phyloP scores from a whole-genome alignment of 345 rosid species.

The Citrus australasica region DNA sequence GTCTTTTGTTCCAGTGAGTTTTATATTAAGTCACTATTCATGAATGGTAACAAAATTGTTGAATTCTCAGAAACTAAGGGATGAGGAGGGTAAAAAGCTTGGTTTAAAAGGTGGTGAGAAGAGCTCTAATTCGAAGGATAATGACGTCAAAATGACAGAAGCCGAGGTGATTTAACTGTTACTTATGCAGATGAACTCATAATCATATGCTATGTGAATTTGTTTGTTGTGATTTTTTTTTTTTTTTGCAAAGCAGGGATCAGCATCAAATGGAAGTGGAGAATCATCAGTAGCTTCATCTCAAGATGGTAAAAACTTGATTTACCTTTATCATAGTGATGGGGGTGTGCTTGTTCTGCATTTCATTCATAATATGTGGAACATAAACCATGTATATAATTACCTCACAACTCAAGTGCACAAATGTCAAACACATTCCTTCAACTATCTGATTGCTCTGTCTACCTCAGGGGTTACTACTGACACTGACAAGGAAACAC shows the following conservation, averaged over 20 bases:
- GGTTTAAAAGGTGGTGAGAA: conserved; percentile 61
- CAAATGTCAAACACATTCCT: neutral
- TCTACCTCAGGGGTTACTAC: conserved; percentile 39
- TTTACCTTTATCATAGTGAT: neutral
- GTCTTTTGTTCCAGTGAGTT: conserved; percentile 1
- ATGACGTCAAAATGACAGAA: conserved; percentile 70
- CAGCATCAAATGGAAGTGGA: conserved; percentile 59
- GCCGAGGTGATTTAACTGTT: conserved; percentile 51
- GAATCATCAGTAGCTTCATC: conserved; percentile 54
- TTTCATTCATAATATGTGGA: neutral
- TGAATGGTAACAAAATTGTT: neutral
- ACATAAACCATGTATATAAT: neutral
- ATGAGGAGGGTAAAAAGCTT: conserved; percentile 82
- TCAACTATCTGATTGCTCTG: neutral
- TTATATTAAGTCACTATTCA: neutral
- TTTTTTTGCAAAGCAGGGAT: conserved; percentile 40
- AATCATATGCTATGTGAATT: neutral
- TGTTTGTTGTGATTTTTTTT: neutral
- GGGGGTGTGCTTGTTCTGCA: neutral
- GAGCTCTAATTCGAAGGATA: conserved; percentile 50
- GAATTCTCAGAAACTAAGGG: conserved; percentile 61
- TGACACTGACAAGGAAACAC: conserved; percentile 48
- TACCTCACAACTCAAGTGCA: neutral
- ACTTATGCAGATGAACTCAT: neutral
- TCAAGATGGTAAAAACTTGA: conserved; percentile 49